Conservation (phyloP, 768 basidiomycete genomes). For the Gymnopilus dilepis region DNA sequence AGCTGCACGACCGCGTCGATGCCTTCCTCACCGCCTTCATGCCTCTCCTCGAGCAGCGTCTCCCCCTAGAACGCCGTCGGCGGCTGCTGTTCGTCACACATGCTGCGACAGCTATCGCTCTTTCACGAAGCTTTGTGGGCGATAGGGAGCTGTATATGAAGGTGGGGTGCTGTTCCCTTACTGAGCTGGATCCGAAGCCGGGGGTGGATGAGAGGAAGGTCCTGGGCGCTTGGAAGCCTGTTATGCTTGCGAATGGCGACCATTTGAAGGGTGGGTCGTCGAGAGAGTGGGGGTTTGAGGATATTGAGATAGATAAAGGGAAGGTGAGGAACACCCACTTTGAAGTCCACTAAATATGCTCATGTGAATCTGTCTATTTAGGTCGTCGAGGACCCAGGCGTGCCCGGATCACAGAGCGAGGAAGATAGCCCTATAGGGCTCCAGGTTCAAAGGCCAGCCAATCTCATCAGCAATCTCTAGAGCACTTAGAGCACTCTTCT, state of each 20-base stretch:
- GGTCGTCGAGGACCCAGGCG: slow-evolving; percentile 76
- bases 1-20: slow-evolving; percentile 63
- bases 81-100: slow-evolving; percentile 72
- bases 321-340: slow-evolving; percentile 47
- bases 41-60: slow-evolving; percentile 51
- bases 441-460: slow-evolving; percentile 23
- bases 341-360: background rate
- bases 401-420: slow-evolving; percentile 68
- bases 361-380: slow-evolving; percentile 31
- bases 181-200: slow-evolving; percentile 50
- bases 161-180: slow-evolving; percentile 79
- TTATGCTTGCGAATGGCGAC: slow-evolving; percentile 55
- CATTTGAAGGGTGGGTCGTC: slow-evolving; percentile 64
- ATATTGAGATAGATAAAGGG: slow-evolving; percentile 64
- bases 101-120: slow-evolving; percentile 74
- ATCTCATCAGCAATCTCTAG: slow-evolving; percentile 41
- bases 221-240: slow-evolving; percentile 52
- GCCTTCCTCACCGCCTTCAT: slow-evolving; percentile 58
- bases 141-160: slow-evolving; percentile 57
- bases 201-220: slow-evolving; percentile 26
- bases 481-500: background rate
- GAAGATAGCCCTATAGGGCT: slow-evolving; percentile 48
- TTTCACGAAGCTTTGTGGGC: slow-evolving; percentile 62
- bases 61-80: slow-evolving; percentile 46
- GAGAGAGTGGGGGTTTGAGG: slow-evolving; percentile 85